Evolutionary conservation across 2,329 filamentous ascomycete genomes (phyloP).

Genomic region (Pseudocercospora vitis): DNA sequence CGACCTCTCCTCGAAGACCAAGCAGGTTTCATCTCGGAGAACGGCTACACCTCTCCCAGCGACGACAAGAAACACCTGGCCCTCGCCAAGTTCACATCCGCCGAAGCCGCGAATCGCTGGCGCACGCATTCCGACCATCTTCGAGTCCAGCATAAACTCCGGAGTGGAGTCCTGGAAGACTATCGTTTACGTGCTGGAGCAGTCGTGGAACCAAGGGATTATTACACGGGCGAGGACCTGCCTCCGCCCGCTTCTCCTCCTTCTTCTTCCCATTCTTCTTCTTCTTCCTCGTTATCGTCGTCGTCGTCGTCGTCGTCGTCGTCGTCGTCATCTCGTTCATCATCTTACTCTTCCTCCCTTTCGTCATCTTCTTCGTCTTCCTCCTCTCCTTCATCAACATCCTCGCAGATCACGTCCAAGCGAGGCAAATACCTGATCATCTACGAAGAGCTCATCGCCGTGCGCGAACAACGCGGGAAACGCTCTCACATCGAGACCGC

Average conservation of each 20-base stretch:
- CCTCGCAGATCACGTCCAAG: background rate
- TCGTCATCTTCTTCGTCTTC: too few species aligned
- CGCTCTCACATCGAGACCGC: constrained; percentile 4
- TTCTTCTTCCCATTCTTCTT: too few species aligned
- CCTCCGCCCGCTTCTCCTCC: background rate
- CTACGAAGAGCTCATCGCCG: constrained; percentile 12
- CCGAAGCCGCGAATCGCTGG: constrained; percentile 3
- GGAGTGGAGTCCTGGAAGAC: background rate
- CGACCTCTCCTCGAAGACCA: background rate
- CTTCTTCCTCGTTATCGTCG: too few species aligned
- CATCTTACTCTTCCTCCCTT: too few species aligned
- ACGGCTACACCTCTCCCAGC: constrained; percentile 8
- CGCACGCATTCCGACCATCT: background rate
- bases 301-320: too few species aligned
- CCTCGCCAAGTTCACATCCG: constrained; percentile 9
- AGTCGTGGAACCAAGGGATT: background rate
- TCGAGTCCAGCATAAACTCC: background rate
- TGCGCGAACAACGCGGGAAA: background rate
- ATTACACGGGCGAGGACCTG: constrained; percentile 5
- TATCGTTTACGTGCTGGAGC: constrained; percentile 9
- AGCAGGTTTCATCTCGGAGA: constrained; percentile 1
- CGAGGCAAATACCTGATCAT: constrained; percentile 10
- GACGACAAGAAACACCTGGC: constrained; percentile 6
- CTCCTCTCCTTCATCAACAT: too few species aligned
- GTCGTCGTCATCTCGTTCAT: too few species aligned